These are phyloP conservation scores for Ophiostoma novo-ulmi DNA, from an alignment of 2,329 filamentous ascomycete genomes.

Conservation along the genomic window DNA sequence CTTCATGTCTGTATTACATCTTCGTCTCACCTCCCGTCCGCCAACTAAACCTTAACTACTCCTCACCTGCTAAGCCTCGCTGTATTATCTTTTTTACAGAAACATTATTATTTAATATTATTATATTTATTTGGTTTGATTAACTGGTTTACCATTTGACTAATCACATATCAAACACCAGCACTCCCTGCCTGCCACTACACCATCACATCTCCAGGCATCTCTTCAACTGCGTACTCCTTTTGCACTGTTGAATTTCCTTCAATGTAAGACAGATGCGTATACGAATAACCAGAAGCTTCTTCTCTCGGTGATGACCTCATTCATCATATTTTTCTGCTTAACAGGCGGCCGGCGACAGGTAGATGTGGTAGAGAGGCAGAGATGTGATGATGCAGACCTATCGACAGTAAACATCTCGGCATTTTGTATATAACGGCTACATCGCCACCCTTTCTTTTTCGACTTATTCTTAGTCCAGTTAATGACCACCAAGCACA, in stretches of 20 bases:
- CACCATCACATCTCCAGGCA: slow-evolving; percentile 11
- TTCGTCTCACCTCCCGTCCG: slow-evolving; percentile 2
- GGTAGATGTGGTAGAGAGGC: background rate
- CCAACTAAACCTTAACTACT: background rate
- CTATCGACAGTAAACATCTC: background rate
- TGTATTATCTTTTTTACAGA: background rate
- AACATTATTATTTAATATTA: background rate
- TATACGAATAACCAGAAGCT: background rate
- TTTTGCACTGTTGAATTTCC: background rate
- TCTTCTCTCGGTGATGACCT: background rate
- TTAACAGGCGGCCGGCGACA: background rate
- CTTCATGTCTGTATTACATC: background rate
- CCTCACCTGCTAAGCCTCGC: background rate
- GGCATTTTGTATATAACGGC: slow-evolving; percentile 10
- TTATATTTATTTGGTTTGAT: background rate
- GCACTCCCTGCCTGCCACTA: background rate
- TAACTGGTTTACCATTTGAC: background rate
- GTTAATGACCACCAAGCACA: background rate
- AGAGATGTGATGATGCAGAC: background rate
- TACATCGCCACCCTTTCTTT: background rate
- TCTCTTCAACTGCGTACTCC: background rate
- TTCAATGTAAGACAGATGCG: background rate
- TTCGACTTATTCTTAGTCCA: background rate
- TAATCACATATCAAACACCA: background rate
- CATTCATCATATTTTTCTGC: background rate